A percentile compares a stretch with the other conserved stretches of the same genome.
Evolutionary conservation across 305 asterid species (phyloP).

Genomic region (Solanum hybrid): DNA sequence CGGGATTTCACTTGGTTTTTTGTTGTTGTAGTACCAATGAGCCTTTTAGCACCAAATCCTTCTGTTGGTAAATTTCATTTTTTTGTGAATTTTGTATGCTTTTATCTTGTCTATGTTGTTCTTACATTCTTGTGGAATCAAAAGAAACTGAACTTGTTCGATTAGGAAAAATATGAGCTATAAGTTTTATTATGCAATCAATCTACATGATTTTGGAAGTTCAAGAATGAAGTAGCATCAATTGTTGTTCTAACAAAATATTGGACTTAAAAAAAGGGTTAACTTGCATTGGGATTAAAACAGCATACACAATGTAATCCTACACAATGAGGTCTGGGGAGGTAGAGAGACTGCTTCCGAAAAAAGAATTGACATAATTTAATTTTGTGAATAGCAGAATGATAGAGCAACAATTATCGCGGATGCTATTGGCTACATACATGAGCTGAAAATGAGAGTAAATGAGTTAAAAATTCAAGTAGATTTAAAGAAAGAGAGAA

Average conservation of each 20-base stretch:
- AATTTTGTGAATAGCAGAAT: constrained; percentile 18
- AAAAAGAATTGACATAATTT: background rate
- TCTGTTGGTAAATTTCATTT: background rate
- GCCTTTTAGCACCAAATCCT: background rate
- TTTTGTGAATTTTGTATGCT: background rate
- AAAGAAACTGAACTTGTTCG: background rate
- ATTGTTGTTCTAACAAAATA: constrained; percentile 23
- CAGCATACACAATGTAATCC: background rate
- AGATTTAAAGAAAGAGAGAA: constrained; percentile 53
- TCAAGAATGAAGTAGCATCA: constrained; percentile 54
- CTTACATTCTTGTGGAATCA: background rate
- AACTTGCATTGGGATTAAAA: background rate
- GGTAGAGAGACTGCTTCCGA: background rate
- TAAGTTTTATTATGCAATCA: background rate
- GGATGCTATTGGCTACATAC: constrained; percentile 65
- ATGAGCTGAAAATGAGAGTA: constrained; percentile 70
- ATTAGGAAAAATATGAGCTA: background rate
- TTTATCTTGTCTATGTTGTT: background rate
- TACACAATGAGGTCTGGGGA: background rate
- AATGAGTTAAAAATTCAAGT: constrained; percentile 45
- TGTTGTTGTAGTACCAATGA: background rate
- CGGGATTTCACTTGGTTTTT: background rate
- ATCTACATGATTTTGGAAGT: background rate
- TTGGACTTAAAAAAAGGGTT: background rate
- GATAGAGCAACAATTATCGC: constrained; percentile 75